A percentile compares a stretch with the other conserved stretches of the same genome.
Conservation (phyloP, 495 filamentous ascomycete species). For the Aspergillus sclerotiicarbonarius region DNA sequence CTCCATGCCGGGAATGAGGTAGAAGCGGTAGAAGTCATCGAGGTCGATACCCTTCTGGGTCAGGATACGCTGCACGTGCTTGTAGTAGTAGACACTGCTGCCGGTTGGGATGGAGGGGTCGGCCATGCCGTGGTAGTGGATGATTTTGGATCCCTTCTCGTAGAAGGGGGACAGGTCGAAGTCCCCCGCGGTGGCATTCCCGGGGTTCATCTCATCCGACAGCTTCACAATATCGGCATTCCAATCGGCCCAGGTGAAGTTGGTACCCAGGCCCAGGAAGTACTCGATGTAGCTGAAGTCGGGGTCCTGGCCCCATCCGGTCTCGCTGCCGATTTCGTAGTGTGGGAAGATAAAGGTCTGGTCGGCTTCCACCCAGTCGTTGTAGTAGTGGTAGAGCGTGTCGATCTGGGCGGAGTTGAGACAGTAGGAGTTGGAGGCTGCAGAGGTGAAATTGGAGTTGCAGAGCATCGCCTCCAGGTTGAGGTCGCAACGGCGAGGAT, state of each 20-base stretch:
- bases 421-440: too few relatives aligned
- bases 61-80: background rate
- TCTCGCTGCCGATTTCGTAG: too few relatives aligned
- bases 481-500: too few relatives aligned
- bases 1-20: background rate
- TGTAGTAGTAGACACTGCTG: background rate
- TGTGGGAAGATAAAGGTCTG: too few relatives aligned
- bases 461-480: too few relatives aligned
- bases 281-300: too few relatives aligned
- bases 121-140: background rate
- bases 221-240: background rate
- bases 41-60: background rate
- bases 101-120: background rate
- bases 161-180: conserved; percentile 3
- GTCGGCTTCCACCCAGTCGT: too few relatives aligned
- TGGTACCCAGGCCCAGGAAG: background rate
- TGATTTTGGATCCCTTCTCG: background rate
- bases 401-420: too few relatives aligned
- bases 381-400: too few relatives aligned
- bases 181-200: conserved; percentile 1
- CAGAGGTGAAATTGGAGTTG: too few relatives aligned
- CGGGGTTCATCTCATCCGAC: background rate
- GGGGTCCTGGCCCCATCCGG: too few relatives aligned
- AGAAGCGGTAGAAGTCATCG: background rate
- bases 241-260: background rate